Evolutionary conservation across 2,329 filamentous ascomycete genomes (phyloP).

Genomic region (Alternaria sp.): DNA sequence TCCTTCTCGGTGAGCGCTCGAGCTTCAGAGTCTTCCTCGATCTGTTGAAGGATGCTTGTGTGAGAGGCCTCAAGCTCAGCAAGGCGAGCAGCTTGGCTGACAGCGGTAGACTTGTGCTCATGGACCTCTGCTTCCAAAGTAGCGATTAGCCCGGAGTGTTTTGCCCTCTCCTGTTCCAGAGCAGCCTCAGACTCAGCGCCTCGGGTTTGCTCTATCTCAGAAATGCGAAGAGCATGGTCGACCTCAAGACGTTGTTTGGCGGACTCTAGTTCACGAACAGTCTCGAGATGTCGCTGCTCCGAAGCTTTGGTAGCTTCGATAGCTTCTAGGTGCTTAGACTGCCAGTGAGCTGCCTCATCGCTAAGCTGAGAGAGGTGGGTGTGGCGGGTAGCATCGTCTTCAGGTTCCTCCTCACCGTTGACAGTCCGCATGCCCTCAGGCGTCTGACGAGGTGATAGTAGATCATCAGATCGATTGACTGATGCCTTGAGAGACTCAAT

Average conservation of each 20-base stretch:
- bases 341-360: conserved; percentile 74
- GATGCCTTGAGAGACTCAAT: conserved; percentile 70
- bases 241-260: conserved; percentile 53
- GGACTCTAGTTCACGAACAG: conserved; percentile 76
- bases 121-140: conserved; percentile 76
- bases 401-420: conserved; percentile 15
- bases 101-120: conserved; percentile 77
- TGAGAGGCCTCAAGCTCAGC: conserved; percentile 77
- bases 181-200: conserved; percentile 35
- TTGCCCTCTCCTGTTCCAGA: conserved; percentile 50
- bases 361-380: conserved; percentile 71
- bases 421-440: conserved; percentile 9
- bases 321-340: conserved; percentile 74
- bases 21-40: conserved; percentile 69
- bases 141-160: conserved; percentile 60
- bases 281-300: conserved; percentile 74
- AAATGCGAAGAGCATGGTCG: conserved; percentile 37
- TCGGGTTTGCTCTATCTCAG: conserved; percentile 38
- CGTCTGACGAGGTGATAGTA: conserved; percentile 21
- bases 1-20: conserved; percentile 63
- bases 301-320: conserved; percentile 74
- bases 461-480: conserved; percentile 43
- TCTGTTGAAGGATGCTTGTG: conserved; percentile 67
- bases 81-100: conserved; percentile 71
- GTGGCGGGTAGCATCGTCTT: conserved; percentile 52